phyloP scores from a whole-genome alignment of 1,139 yeast species.

The Hyphopichia pseudoburtonii region DNA sequence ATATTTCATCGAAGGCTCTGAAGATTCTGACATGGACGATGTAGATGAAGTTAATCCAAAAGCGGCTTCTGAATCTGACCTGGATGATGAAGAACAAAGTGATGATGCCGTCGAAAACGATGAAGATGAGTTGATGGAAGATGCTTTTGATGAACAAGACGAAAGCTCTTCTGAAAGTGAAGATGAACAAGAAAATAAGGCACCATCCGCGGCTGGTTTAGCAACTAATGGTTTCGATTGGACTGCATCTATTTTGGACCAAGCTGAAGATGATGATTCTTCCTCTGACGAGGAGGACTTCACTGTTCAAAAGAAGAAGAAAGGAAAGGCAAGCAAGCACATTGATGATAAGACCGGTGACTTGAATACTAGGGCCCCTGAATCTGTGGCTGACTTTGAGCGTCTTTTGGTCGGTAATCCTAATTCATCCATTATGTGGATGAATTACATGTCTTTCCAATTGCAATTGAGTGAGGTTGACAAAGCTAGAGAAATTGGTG shows the following conservation, averaged over 20 bases:
- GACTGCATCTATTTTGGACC: slow-evolving; percentile 88
- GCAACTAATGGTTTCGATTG: slow-evolving; percentile 87
- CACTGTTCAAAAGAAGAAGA: slow-evolving; percentile 44
- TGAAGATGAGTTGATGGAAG: slow-evolving; percentile 18
- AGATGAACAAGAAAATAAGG: slow-evolving; percentile 16
- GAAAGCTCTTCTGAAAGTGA: slow-evolving; percentile 19
- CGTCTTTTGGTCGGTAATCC: slow-evolving; percentile 89
- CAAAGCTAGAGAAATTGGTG: slow-evolving; percentile 90
- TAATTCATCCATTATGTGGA: slow-evolving; percentile 91
- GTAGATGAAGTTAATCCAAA: slow-evolving; percentile 21
- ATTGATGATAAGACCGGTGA: slow-evolving; percentile 85
- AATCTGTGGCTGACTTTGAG: slow-evolving; percentile 88
- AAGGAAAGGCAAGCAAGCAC: slow-evolving; percentile 40
- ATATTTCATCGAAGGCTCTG: slow-evolving; percentile 55
- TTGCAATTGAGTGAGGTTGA: slow-evolving; percentile 90
- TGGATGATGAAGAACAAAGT: slow-evolving; percentile 25
- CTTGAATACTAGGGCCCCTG: slow-evolving; percentile 81
- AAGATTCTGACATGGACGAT: slow-evolving; percentile 32
- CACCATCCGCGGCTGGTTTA: slow-evolving; percentile 46
- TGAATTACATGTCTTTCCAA: slow-evolving; percentile 98
- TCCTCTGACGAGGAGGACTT: slow-evolving; percentile 60
- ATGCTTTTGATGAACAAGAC: slow-evolving; percentile 17
- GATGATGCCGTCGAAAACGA: slow-evolving; percentile 23
- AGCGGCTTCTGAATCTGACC: slow-evolving; percentile 23
- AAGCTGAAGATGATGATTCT: slow-evolving; percentile 58